Evolutionary conservation across 768 basidiomycete species (phyloP).

Genomic region (Tylopilus plumbeoviolaceoides): DNA sequence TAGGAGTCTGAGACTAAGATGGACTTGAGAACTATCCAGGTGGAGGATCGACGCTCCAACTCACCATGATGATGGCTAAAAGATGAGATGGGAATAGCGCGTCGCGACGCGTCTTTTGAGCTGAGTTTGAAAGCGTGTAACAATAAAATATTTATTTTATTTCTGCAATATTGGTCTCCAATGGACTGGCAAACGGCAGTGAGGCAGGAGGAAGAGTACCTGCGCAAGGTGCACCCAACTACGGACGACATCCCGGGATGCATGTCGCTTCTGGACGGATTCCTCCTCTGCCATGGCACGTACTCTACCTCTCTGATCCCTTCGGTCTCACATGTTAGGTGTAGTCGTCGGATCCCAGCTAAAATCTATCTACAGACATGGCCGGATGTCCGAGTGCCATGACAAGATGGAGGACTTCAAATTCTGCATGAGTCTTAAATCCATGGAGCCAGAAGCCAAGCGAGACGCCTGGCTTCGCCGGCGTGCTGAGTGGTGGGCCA

Average conservation of each 20-base stretch:
- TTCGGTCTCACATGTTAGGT: conserved; percentile 8
- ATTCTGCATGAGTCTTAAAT: conserved; percentile 85
- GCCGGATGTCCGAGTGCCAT: conserved; percentile 65
- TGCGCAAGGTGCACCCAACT: conserved; percentile 66
- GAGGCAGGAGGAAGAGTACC: conserved; percentile 64
- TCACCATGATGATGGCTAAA: conserved; percentile 36
- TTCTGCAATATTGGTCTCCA: neutral
- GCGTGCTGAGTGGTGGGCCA: conserved; percentile 94
- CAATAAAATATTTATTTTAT: neutral
- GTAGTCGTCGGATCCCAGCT: conserved; percentile 77
- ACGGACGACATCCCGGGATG: conserved; percentile 80
- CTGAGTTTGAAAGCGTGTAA: conserved; percentile 47
- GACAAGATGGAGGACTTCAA: conserved; percentile 90
- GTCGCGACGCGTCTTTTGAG: conserved; percentile 41
- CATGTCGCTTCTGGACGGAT: conserved; percentile 68
- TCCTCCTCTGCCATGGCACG: conserved; percentile 66
- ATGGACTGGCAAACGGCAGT: conserved; percentile 52
- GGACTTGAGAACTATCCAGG: neutral
- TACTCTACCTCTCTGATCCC: conserved; percentile 1
- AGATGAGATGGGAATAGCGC: conserved; percentile 31
- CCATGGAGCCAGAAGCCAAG: conserved; percentile 69
- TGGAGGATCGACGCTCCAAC: conserved; percentile 6
- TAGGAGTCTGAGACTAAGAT: conserved; percentile 39
- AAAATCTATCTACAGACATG: conserved; percentile 83
- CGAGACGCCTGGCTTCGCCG: conserved; percentile 81